Evolutionary conservation across 2,329 filamentous ascomycete species (phyloP).

Genomic region (Aspergillus sp.): DNA sequence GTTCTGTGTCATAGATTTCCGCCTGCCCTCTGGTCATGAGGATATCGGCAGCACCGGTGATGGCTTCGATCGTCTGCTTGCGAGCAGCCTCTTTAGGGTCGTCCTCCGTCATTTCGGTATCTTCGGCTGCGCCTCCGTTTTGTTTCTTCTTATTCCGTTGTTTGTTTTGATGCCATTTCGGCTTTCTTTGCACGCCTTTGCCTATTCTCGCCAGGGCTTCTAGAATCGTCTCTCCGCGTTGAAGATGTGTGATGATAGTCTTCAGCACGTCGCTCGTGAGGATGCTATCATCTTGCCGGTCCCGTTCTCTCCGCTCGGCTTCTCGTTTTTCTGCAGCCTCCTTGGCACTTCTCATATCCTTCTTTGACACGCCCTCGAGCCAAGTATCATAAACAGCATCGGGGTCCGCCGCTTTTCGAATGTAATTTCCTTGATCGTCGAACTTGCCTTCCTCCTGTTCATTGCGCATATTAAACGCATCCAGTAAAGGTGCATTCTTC

Average conservation of each 20-base stretch:
- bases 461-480: conserved; percentile 87
- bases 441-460: conserved; percentile 92
- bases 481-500: conserved; percentile 84
- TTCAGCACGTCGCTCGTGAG: conserved; percentile 67
- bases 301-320: conserved; percentile 63
- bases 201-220: conserved; percentile 81
- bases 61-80: conserved; percentile 66
- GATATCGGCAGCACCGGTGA: conserved; percentile 85
- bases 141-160: conserved; percentile 48
- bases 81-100: conserved; percentile 64
- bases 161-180: conserved; percentile 54
- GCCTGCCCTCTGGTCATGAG: conserved; percentile 73
- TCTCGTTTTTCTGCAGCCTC: conserved; percentile 83
- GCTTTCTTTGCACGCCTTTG: conserved; percentile 54
- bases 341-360: conserved; percentile 81
- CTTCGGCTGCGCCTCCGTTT: conserved; percentile 34
- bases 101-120: conserved; percentile 67
- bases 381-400: conserved; percentile 87
- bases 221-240: conserved; percentile 75
- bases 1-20: conserved; percentile 86
- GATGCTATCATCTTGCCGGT: conserved; percentile 66
- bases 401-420: conserved; percentile 80
- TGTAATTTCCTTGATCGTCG: conserved; percentile 83
- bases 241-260: conserved; percentile 64
- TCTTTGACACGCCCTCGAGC: conserved; percentile 88